These are phyloP conservation scores for Diplodia sapinea DNA, from an alignment of 2,329 filamentous ascomycete genomes.

Conservation along the genomic window DNA sequence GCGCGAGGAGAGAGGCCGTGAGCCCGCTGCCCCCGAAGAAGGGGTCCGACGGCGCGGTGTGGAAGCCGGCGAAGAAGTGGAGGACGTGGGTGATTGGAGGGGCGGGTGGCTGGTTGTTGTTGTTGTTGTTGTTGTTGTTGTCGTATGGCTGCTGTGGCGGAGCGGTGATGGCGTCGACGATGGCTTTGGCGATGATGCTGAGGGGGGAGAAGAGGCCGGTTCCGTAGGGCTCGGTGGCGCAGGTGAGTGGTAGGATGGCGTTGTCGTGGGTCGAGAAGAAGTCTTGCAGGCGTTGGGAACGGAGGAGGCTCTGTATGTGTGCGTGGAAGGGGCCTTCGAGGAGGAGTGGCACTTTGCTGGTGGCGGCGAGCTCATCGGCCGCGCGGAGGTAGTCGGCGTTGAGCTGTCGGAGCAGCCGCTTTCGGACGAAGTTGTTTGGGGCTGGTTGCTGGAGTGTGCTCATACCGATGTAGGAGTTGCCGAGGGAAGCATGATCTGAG, in stretches of 20 bases:
- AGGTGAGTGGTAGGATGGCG: not conserved
- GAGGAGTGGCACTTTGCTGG: too few relatives aligned
- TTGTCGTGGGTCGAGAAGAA: not conserved
- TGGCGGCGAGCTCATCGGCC: too few relatives aligned
- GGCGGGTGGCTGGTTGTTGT: not conserved
- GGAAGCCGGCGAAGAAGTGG: slow-evolving; percentile 10
- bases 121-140: not conserved
- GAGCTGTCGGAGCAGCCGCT: too few relatives aligned
- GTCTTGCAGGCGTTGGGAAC: not conserved
- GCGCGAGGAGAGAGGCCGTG: not conserved
- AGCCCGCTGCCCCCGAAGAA: not conserved
- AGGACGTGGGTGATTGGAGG: not conserved
- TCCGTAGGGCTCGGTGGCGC: not conserved
- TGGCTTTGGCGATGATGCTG: slow-evolving; percentile 10
- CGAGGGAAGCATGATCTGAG: too few relatives aligned
- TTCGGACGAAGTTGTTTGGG: too few relatives aligned
- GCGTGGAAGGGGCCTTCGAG: slow-evolving; percentile 1
- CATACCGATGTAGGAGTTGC: too few relatives aligned
- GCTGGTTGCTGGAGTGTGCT: too few relatives aligned
- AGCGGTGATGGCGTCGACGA: not conserved
- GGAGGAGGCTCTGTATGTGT: not conserved
- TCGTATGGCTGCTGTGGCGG: not conserved
- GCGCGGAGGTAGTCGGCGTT: too few relatives aligned
- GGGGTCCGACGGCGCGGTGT: not conserved
- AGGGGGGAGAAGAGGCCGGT: not conserved